These are phyloP conservation scores for Achaetomium macrosporum DNA, from an alignment of 2,329 filamentous ascomycete species.

Conservation along the genomic window DNA sequence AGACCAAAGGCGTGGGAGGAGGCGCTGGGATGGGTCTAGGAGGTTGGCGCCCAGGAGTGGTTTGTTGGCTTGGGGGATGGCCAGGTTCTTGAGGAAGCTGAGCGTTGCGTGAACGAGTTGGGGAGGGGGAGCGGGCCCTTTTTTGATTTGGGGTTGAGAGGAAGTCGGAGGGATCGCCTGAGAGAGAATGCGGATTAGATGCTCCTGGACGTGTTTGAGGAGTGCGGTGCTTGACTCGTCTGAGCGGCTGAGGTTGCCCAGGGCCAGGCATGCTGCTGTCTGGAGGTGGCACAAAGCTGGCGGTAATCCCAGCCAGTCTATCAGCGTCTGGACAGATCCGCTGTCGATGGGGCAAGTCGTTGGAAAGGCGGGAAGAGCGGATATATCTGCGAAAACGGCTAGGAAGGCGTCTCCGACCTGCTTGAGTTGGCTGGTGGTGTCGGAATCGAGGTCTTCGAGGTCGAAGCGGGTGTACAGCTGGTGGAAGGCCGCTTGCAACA, in stretches of 20 bases:
- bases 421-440: constrained; percentile 42
- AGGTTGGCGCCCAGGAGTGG: constrained; percentile 41
- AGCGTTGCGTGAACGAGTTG: constrained; percentile 53
- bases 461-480: constrained; percentile 42
- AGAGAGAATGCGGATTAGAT: constrained; percentile 42
- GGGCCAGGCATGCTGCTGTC: constrained; percentile 52
- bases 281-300: constrained; percentile 40
- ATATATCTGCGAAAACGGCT: constrained; percentile 44
- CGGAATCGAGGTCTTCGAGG: constrained; percentile 37
- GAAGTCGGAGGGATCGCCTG: constrained; percentile 30
- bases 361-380: constrained; percentile 38
- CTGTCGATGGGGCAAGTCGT: constrained; percentile 34
- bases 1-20: constrained; percentile 50
- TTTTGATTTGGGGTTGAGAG: constrained; percentile 29
- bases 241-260: constrained; percentile 57
- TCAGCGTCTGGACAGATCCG: constrained; percentile 33
- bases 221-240: constrained; percentile 49
- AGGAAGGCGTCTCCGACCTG: constrained; percentile 46
- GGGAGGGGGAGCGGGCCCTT: constrained; percentile 15
- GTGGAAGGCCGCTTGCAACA: constrained; percentile 45
- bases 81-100: constrained; percentile 59
- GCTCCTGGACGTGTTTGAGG: constrained; percentile 39
- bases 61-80: constrained; percentile 53
- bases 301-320: constrained; percentile 36
- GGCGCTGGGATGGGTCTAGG: constrained; percentile 32